Evolutionary conservation across 768 basidiomycete species (phyloP), one percentile per base, ranked within the genome.

Genomic region (Coprinopsis cinerea): DNA sequence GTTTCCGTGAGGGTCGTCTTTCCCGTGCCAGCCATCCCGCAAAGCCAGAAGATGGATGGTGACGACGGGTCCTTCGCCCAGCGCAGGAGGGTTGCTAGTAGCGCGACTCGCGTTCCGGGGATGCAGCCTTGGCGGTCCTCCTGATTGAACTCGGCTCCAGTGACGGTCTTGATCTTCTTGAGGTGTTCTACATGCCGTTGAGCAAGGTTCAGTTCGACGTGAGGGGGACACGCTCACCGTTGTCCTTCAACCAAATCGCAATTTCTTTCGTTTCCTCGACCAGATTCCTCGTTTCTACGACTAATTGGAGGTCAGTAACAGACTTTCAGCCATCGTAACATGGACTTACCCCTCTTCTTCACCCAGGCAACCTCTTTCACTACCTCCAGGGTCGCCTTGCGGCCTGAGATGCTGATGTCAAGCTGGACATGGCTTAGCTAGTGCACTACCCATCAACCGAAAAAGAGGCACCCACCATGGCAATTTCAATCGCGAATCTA

Each of bases 1-100:
- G 53, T 47, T 24, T 54, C 35, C 2, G 45, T 28, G 5, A 54
- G 37, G 4, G 53, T 45, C 1, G 53, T 51, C 42, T 54, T 54
- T 23, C 53, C 53, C 7, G 46, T 51, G 1, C 54, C 54, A 1
- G 50, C 47, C 1, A 44, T 28, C 13, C 47, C 54, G 20, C 17
- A 13, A 2, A 55, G 39, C 49, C 50, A 55, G 14, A 55, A 40
- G 15, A 46, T 27, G 17, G 44, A 35, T 2, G 30, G 2, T 20
- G 47, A 47, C 3, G 9, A 15, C n/a, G 4, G 2, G 26, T 47
- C 47, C 18, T 15, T 9, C 5, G 34, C 30, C 47, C 47, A 47
- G 14, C 4, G 15, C 13, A 47, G 47, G 18, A 47, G 36, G 11
- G 9, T n/a, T 3, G 32, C 28, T 7, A 47, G 15, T 9, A 47